A percentile compares a stretch with the other conserved stretches of the same genome.
phyloP scores from a whole-genome alignment of 345 rosid species.

The Camelina hispida region DNA sequence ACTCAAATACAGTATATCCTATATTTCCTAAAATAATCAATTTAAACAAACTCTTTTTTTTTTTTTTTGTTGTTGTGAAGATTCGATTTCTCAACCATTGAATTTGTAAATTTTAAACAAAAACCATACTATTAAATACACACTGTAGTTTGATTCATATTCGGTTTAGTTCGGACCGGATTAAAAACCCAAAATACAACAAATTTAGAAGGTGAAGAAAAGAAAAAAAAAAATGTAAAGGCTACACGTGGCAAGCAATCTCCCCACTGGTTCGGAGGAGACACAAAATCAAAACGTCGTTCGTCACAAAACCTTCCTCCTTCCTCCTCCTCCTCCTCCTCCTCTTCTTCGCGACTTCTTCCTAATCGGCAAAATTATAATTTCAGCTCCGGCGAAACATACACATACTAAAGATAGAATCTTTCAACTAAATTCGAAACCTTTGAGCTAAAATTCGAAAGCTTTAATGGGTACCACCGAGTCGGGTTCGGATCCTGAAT shows the following conservation, averaged over 20 bases:
- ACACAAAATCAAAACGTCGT: neutral
- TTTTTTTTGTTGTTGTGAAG: too few species aligned
- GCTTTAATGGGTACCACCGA: conserved; percentile 36
- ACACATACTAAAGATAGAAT: conserved; percentile 22
- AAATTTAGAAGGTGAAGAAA: neutral
- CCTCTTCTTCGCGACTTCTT: neutral
- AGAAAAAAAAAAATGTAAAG: neutral
- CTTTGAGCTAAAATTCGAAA: conserved; percentile 15
- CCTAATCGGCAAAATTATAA: neutral
- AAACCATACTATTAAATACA: too few species aligned
- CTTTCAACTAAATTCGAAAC: conserved; percentile 15
- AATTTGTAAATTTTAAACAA: too few species aligned
- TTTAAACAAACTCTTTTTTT: too few species aligned
- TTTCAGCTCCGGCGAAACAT: neutral
- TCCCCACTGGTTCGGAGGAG: conserved; percentile 20
- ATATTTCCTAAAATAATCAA: too few species aligned
- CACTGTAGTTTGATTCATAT: too few species aligned
- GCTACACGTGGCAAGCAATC: conserved; percentile 33
- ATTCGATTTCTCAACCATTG: too few species aligned
- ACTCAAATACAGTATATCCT: too few species aligned
- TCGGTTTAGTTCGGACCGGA: neutral
- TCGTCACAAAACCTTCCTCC: neutral
- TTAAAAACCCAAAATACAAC: neutral
- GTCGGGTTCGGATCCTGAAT: conserved; percentile 57
- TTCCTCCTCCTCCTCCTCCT: conserved; percentile 5